These are phyloP conservation scores for Cystobasidium onofrii DNA, from an alignment of 768 basidiomycete genomes.

Conservation along the genomic window DNA sequence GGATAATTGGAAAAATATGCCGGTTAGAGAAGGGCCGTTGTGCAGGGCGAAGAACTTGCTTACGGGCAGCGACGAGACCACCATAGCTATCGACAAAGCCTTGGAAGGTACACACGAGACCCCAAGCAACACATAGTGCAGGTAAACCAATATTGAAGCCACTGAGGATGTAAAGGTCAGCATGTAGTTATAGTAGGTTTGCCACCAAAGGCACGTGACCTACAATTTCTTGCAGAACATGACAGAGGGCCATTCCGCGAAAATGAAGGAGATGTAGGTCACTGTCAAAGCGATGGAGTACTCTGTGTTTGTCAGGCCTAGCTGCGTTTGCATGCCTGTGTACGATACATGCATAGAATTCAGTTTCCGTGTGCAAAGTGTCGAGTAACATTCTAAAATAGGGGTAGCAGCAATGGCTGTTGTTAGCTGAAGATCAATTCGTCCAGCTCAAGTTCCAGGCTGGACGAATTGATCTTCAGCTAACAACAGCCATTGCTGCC, in stretches of 20 bases:
- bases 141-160: slow-evolving; percentile 4
- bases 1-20: not conserved
- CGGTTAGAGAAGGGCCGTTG: not conserved
- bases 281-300: slow-evolving; percentile 7
- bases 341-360: not conserved
- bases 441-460: no score
- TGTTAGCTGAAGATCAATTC: no score
- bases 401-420: no score
- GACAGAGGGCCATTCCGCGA: slow-evolving; percentile 4
- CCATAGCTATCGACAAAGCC: slow-evolving; percentile 3
- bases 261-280: slow-evolving; percentile 2
- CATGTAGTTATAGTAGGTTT: not conserved
- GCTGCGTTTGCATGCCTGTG: slow-evolving; percentile 5
- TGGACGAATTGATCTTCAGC: no score
- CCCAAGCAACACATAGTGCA: not conserved
- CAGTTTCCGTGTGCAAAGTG: not conserved
- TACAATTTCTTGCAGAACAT: slow-evolving; percentile 15
- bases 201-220: not conserved
- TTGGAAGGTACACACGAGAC: slow-evolving; percentile 8
- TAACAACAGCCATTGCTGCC: no score
- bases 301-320: not conserved
- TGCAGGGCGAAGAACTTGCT: not conserved
- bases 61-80: slow-evolving; percentile 12
- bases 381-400: no score
- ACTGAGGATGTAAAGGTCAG: not conserved